Evolutionary conservation across 2,329 filamentous ascomycete genomes (phyloP), one percentile per base, ranked within the genome.

Genomic region (Ploettnerulaceae sp.): DNA sequence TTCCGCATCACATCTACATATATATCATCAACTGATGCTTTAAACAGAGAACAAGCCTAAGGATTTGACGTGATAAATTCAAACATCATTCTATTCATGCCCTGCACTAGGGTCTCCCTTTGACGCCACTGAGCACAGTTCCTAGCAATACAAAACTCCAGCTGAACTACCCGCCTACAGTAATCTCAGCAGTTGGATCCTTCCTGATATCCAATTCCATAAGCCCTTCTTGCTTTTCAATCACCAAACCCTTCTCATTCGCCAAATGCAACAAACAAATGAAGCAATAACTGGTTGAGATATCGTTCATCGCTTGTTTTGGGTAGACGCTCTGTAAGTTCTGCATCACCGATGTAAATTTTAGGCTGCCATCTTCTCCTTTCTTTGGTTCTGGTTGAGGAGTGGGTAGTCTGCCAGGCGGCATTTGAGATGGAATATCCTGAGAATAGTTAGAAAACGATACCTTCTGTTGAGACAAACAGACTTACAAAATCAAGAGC

Each of bases 281-380:
- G 69, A 97, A 98, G 65, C 93, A 95, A 68, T 71, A 84, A 53
- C 79, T 94, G 0, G 93, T 98, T 26, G 89, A 95, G 61, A 98
- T 97, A 67, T 98, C 93, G 51, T 85, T 82, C 81, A 98, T 87
- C 50, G 82, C 80, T 57, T 86, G 76, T 65, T 87, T 86, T 8
- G 89, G 84, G 62, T 98, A 98, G 6, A 95, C 89, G 4, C 75
- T 69, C 64, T 94, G 86, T 36, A 98, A 71, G 52, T 83, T 83
- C 64, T 95, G 94, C 81, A 98, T 94, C 49, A 98, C 82, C 15
- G 84, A 74, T 0, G 90, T 97, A 68, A 98, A 98, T 59, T 85
- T 89, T 55, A 96, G 75, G 3, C 68, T 69, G 7, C 67, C 74
- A 66, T 52, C 70, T 69, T 43, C 71, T 63, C 11, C 51, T 15